Evolutionary conservation across 1,284 basidiomycete species (phyloP), one percentile per base, ranked within the genome.

Genomic region (Marasmius tenuissimus): DNA sequence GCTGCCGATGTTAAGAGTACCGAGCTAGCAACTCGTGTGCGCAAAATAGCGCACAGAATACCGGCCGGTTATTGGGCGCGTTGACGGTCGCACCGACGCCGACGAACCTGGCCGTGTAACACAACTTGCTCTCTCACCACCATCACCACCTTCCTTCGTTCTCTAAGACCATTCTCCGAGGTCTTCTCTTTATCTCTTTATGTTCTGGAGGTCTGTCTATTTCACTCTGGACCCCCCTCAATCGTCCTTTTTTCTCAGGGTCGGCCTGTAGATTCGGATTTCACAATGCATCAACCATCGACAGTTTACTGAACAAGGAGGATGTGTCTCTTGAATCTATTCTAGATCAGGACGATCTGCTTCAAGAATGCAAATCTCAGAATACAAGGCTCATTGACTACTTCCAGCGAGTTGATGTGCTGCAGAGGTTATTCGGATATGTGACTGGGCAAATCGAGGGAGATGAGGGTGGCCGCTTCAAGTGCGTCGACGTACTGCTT

Each of bases 321-420:
- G 90, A 92, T 69, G 88, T 92, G 65, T 83, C 87, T 45, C 82
- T 98, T 55, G 96, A 98, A 76, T 91, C 94, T 56, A 88, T 98
- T 61, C 81, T 98, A 61, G 95, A 97, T 78, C 94, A 98, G 78
- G 92, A 94, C 73, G 96, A 98, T 74, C 81, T 98, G 59, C 80
- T 98, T 57, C 93, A 94, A 75, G 96, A 98, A 75, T 96, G 94
- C 85, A 98, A 98, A 77, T 84, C 92, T 4, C 94, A 97, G 75
- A 98, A 98, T 73, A 90, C 91, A 40, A 83, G 93, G 67, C 86
- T 96, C 53, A 89, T 93, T 67, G 89, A 92, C 72, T 96, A 93
- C 73, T 91, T 96, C 66, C 87, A 88, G 67, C 84, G 91, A 65
- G 82, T 88, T 60, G 89, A 93, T 72, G 89, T 95, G 47, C 76